Evolutionary conservation across 164 flowering plant species (phyloP), one percentile per base, ranked within the genome.

Genomic region (Saururus chinensis): DNA sequence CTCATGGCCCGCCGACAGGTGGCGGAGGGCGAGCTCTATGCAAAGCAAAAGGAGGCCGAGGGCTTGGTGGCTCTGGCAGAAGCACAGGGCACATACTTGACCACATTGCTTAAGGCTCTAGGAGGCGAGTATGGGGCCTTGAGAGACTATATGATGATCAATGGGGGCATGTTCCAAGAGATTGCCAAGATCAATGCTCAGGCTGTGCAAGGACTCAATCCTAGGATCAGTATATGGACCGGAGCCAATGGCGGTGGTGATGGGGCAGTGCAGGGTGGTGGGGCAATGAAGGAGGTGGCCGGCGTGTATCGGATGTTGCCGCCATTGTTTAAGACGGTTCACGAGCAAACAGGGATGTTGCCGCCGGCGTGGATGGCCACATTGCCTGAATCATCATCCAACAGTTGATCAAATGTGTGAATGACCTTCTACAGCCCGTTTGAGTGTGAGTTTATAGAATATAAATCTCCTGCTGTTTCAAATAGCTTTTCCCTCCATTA

Each of bases 91-190:
- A 0, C 74, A 75, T 42, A 77, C 76, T 19, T 42, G 0, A 54
- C 41, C 17, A 69, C 60, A 0, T 21, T 69, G 1, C 75, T 69
- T 0, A 53, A 78, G 13, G 77, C 49, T 10, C 17, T 42, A 14
- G 17, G 17, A 10, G 49, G 49, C 1, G 17, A 42, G 1, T 73
- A 0, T 73, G 19, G 35, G 20, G 79, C 82, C 0, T 19, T 78
- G 24, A 69, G 77, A 51, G 79, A 78, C 53, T 78, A 73, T 64
- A n/a, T 78, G 67, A 75, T 78, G 77, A 73, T 78, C 49, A 65
- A 72, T 35, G 61, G 59, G 0, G 77, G 82, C 4, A 63, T 71
- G 57, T 78, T 66, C 59, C 71, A 75, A 54, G 79, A 75, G 9
- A 65, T 78, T 42, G 82, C 82, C 8, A 69, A 61, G 67, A 67